These are phyloP conservation scores for Rhizopogon salebrosus DNA, from an alignment of 768 basidiomycete genomes.

Conservation along the genomic window DNA sequence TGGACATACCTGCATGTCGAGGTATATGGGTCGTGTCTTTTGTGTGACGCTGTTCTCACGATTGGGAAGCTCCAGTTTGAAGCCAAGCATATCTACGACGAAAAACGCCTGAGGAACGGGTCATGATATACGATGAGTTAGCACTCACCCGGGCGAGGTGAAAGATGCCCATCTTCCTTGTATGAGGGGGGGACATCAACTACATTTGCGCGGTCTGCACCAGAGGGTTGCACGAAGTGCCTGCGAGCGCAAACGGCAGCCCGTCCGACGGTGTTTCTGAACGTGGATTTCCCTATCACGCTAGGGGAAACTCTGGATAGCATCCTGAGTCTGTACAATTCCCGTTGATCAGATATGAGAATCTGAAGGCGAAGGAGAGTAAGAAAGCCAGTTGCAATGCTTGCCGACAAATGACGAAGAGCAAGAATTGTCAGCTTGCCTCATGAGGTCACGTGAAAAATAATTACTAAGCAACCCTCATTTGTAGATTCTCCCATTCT, in stretches of 20 bases:
- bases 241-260: slow-evolving; percentile 34
- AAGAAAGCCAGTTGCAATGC: background rate
- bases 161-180: slow-evolving; percentile 61
- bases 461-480: too few relatives aligned
- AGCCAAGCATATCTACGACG: slow-evolving; percentile 77
- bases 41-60: slow-evolving; percentile 52
- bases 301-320: slow-evolving; percentile 49
- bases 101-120: slow-evolving; percentile 2
- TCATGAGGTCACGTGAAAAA: background rate
- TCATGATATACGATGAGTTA: background rate
- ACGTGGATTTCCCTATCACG: slow-evolving; percentile 20
- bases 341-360: background rate
- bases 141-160: slow-evolving; percentile 60
- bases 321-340: slow-evolving; percentile 32
- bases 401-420: slow-evolving; percentile 1
- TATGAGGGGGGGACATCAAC: slow-evolving; percentile 76
- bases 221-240: slow-evolving; percentile 75
- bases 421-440: background rate
- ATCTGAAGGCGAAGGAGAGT: slow-evolving; percentile 10
- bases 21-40: slow-evolving; percentile 86
- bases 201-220: slow-evolving; percentile 76
- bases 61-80: slow-evolving; percentile 65
- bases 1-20: slow-evolving; percentile 86
- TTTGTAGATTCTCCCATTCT: too few relatives aligned
- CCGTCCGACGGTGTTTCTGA: slow-evolving; percentile 19